phyloP scores from a whole-genome alignment of 148 eudicot genomes.

The Polygonum maritimum region DNA sequence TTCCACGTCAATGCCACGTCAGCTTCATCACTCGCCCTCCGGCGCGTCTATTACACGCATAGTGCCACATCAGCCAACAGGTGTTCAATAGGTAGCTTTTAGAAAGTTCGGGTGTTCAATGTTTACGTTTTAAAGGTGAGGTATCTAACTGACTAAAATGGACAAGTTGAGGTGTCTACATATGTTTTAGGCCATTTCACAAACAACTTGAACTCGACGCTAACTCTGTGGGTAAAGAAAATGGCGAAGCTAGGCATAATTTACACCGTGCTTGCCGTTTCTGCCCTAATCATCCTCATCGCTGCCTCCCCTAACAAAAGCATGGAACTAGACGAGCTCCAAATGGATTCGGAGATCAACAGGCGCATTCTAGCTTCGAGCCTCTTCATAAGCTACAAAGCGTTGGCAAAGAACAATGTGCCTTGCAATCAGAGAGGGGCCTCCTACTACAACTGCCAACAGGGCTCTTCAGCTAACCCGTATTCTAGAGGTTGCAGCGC shows the following conservation, averaged over 20 bases:
- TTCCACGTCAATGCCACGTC: too few species aligned
- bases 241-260: neutral
- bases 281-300: neutral
- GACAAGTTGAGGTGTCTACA: too few species aligned
- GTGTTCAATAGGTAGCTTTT: too few species aligned
- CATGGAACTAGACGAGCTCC: slow-evolving; percentile 33
- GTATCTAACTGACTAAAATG: too few species aligned
- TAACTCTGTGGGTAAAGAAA: neutral
- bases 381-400: slow-evolving; percentile 50
- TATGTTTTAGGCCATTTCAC: too few species aligned
- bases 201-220: neutral
- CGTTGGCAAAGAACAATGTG: slow-evolving; percentile 42
- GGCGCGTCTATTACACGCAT: too few species aligned
- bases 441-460: slow-evolving; percentile 66
- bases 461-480: slow-evolving; percentile 54
- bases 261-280: neutral
- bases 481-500: slow-evolving; percentile 56
- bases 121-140: too few species aligned
- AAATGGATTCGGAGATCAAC: slow-evolving; percentile 41
- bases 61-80: too few species aligned
- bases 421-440: slow-evolving; percentile 61
- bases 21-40: too few species aligned
- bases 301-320: slow-evolving; percentile 35
- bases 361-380: slow-evolving; percentile 45
- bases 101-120: too few species aligned